Evolutionary conservation across 331 rosid genomes (phyloP), one percentile per base, ranked within the genome.

Genomic region (Acacia concinna): DNA sequence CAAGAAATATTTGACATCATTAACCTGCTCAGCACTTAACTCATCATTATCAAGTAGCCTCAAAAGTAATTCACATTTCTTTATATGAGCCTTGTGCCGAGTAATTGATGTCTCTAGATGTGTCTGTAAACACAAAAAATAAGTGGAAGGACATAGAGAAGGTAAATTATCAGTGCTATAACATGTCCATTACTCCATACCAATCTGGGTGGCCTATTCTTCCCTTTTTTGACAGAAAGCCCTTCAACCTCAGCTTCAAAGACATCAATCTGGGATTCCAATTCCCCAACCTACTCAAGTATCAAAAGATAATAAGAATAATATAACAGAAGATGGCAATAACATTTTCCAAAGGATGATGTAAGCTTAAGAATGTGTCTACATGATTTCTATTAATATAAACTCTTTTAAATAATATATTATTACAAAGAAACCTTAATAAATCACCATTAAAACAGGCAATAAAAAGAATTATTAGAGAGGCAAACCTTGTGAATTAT

Each of bases 191-290:
- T 32, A 59, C 70, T 80, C 68, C 91, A 78, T 86, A 93, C 99
- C 98, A 96, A 81, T 87, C 99, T 89, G 35, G 98, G 94, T 12
- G 99, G 98, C 74, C 94, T 87, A 74, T 77, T 77, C 81, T 96
- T 96, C 67, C 99, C 98, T 82, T 96, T 96, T 85, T 89, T 96
- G 80, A 91, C 95, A 43, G 97, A 71, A 78, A 96, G 90, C 60
- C 99, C 98, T 86, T 96, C 99, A 37, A 96, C 60, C 88, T 96
- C 99, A 31, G 98, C 98, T 88, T 96, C 99, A 85, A 96, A 96
- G 87, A 15, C 89, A 84, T 96, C 98, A 82, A 93, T 93, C 85
- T 96, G 99, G 63, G 93, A 89, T 83, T 96, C 99, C 85, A 96
- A 82, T 85, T 96, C 98, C 31, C 89, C 85, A 76, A 96, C 99